Evolutionary conservation across 1,284 basidiomycete genomes (phyloP).

Genomic region (Malassezia nana): DNA sequence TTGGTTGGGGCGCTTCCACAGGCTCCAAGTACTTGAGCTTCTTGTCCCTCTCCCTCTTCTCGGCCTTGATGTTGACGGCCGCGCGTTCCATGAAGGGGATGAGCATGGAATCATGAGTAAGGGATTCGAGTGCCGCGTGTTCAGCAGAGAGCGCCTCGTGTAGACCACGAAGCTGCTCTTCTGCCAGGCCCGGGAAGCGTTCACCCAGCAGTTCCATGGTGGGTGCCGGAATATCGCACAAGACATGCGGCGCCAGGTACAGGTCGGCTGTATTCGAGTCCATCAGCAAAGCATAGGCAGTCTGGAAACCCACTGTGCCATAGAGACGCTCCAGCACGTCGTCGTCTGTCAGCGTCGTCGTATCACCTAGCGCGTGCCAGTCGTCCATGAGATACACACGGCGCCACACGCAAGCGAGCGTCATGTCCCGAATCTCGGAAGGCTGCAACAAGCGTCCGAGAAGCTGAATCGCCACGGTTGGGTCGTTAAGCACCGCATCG

Average conservation of each 20-base stretch:
- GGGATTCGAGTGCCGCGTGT: not conserved
- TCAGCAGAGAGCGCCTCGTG: slow-evolving; percentile 2
- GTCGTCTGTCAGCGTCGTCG: slow-evolving; percentile 24
- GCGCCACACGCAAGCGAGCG: slow-evolving; percentile 50
- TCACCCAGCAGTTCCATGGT: not conserved
- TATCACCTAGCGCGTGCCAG: slow-evolving; percentile 29
- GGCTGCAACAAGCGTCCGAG: slow-evolving; percentile 49
- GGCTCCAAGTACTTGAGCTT: not conserved
- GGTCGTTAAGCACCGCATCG: slow-evolving; percentile 49
- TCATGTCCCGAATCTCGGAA: slow-evolving; percentile 2
- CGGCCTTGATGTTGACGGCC: not conserved
- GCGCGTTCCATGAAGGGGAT: slow-evolving; percentile 1
- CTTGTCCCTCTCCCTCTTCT: not conserved
- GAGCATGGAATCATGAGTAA: slow-evolving; percentile 1
- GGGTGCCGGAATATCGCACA: not conserved
- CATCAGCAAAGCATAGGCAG: slow-evolving; percentile 7
- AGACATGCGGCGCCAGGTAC: slow-evolving; percentile 2
- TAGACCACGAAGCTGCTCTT: slow-evolving; percentile 5
- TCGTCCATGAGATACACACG: slow-evolving; percentile 6
- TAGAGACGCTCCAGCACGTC: slow-evolving; percentile 19
- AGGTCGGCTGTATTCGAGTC: slow-evolving; percentile 5
- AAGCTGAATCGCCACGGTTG: slow-evolving; percentile 51
- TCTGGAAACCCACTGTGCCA: slow-evolving; percentile 9
- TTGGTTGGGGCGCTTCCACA: not conserved
- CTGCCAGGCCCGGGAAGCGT: slow-evolving; percentile 13